Evolutionary conservation across 2,329 filamentous ascomycete genomes (phyloP).

Genomic region (Epichloe sp.): DNA sequence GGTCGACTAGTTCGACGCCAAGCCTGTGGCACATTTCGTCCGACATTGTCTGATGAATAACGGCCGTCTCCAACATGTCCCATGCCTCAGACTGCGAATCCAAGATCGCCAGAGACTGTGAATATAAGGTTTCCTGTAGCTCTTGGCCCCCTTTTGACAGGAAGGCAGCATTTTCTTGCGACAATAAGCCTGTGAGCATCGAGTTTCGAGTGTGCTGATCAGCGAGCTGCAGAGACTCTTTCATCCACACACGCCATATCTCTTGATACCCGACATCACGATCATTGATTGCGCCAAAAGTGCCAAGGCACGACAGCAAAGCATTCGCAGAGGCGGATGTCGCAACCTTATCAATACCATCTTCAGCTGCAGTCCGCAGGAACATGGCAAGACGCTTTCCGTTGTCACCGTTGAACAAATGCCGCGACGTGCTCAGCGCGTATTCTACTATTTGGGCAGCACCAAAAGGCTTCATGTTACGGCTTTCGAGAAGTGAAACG

Average conservation of each 20-base stretch:
- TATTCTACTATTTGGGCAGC: conserved; percentile 34
- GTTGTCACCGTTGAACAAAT: conserved; percentile 25
- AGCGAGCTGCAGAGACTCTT: conserved; percentile 24
- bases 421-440: conserved; percentile 24
- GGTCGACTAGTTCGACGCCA: conserved; percentile 20
- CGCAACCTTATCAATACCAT: conserved; percentile 45
- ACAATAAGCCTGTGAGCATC: conserved; percentile 33
- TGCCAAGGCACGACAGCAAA: conserved; percentile 51
- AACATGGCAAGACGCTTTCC: conserved; percentile 26
- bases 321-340: conserved; percentile 55
- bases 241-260: conserved; percentile 33
- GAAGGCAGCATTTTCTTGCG: conserved; percentile 24
- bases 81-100: conserved; percentile 21
- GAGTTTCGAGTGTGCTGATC: conserved; percentile 12
- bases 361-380: conserved; percentile 36
- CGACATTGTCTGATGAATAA: conserved; percentile 29
- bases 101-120: conserved; percentile 26
- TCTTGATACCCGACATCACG: conserved; percentile 23
- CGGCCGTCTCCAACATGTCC: conserved; percentile 34
- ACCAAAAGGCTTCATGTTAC: conserved; percentile 45
- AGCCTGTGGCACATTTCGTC: conserved; percentile 21
- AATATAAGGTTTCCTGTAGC: conserved; percentile 35
- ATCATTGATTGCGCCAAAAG: conserved; percentile 33
- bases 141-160: conserved; percentile 24
- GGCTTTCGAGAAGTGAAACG: conserved; percentile 30